phyloP scores from a whole-genome alignment of 345 rosid genomes.

The Psidium friedrichsthalianum region DNA sequence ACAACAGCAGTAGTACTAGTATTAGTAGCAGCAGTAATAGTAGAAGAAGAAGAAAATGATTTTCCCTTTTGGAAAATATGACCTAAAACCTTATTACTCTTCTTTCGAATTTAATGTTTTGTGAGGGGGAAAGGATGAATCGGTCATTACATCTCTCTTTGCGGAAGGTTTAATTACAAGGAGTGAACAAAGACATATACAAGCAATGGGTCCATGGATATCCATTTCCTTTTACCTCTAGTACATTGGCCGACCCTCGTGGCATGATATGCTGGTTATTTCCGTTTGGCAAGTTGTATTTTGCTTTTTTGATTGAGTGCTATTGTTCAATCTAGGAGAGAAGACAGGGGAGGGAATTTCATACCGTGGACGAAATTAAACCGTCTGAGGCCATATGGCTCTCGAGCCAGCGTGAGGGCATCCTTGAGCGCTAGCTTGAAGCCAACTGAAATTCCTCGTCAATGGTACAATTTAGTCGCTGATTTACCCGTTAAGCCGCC shows the following conservation, averaged over 20 bases:
- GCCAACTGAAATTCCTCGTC: slow-evolving; percentile 38
- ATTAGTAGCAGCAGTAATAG: background rate
- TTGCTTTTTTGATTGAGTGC: background rate
- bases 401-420: slow-evolving; percentile 33
- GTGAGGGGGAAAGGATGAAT: background rate
- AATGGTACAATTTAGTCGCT: slow-evolving; percentile 69
- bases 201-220: background rate
- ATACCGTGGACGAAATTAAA: slow-evolving; percentile 8
- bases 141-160: background rate
- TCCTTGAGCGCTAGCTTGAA: slow-evolving; percentile 10
- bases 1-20: background rate
- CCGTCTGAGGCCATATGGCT: slow-evolving; percentile 21
- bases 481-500: slow-evolving; percentile 83
- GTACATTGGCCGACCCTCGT: background rate
- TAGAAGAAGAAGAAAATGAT: background rate
- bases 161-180: background rate
- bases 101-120: background rate
- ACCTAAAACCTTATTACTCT: background rate
- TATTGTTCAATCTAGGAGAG: slow-evolving; percentile 5
- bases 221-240: background rate
- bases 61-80: background rate
- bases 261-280: background rate
- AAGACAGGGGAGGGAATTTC: slow-evolving; percentile 14
- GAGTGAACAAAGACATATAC: background rate
- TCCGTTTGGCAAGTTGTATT: background rate